Evolutionary conservation across 176 grass and related monocot species (phyloP).

Genomic region (Alloteropsis semialata): DNA sequence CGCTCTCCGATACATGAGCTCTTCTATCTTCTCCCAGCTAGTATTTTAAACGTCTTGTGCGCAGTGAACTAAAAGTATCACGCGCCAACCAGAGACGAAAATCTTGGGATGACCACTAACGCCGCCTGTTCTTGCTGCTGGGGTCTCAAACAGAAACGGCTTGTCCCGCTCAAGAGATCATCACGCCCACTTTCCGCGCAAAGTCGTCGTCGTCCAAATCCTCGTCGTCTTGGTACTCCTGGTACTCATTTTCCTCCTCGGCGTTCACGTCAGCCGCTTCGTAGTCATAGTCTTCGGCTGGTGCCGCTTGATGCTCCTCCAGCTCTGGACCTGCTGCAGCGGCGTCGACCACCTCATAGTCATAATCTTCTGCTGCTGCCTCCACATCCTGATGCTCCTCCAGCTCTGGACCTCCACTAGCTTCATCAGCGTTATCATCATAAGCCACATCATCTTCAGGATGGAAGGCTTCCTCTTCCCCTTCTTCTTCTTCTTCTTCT

Average conservation of each 20-base stretch:
- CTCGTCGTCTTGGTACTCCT: constrained; percentile 51
- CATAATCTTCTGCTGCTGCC: constrained; percentile 26
- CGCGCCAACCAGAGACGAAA: constrained; percentile 5
- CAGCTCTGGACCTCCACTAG: constrained; percentile 14
- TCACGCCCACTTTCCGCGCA: constrained; percentile 36
- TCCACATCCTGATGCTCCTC: constrained; percentile 25
- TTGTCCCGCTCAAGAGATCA: constrained; percentile 43
- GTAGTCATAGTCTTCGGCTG: constrained; percentile 31
- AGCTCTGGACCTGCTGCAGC: constrained; percentile 1
- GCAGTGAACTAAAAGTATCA: constrained; percentile 38
- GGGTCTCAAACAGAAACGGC: not conserved
- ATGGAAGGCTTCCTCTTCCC: constrained; percentile 33
- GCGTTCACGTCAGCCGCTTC: constrained; percentile 22
- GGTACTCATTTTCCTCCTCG: constrained; percentile 43
- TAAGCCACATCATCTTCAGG: constrained; percentile 38
- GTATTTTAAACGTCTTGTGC: constrained; percentile 11
- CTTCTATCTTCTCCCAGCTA: constrained; percentile 9
- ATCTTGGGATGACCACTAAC: constrained; percentile 11
- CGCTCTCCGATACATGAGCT: not conserved
- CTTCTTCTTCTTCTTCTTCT: constrained; percentile 28
- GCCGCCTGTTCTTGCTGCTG: constrained; percentile 1
- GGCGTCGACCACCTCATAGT: constrained; percentile 9
- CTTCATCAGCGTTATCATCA: not conserved
- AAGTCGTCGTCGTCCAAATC: constrained; percentile 58
- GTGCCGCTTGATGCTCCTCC: constrained; percentile 28